These are phyloP conservation scores for Lecanicillium sp. DNA, from an alignment of 2,329 filamentous ascomycete genomes.

Conservation along the genomic window DNA sequence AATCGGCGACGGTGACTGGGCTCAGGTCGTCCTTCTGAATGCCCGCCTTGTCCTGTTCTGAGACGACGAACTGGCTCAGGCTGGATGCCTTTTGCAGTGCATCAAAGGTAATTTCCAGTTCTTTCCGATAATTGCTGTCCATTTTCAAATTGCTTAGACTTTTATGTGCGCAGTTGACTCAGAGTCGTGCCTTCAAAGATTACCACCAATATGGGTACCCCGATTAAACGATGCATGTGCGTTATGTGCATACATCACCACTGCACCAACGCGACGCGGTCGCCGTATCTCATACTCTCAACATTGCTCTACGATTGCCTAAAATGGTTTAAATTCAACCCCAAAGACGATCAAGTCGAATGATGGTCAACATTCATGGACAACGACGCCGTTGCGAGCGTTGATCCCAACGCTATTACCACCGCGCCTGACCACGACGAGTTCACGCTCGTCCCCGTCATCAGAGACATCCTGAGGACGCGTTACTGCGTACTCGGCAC, in stretches of 20 bases:
- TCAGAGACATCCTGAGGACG: constrained; percentile 43
- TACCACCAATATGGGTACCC: too few species aligned
- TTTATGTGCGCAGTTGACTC: background rate
- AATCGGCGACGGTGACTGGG: constrained; percentile 54
- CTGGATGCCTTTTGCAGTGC: constrained; percentile 40
- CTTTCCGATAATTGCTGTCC: constrained; percentile 37
- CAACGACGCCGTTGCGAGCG: constrained; percentile 13
- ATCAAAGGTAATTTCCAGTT: constrained; percentile 37
- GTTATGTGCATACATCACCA: constrained; percentile 8
- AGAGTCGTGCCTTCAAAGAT: background rate
- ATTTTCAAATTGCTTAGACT: constrained; percentile 22
- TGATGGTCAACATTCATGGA: constrained; percentile 16
- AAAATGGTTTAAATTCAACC: too few species aligned
- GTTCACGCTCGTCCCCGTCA: constrained; percentile 33
- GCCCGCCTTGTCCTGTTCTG: constrained; percentile 41
- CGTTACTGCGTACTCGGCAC: constrained; percentile 41
- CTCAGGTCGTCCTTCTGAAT: constrained; percentile 50
- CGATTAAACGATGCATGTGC: constrained; percentile 3
- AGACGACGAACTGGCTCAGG: constrained; percentile 44
- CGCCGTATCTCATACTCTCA: background rate
- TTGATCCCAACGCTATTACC: constrained; percentile 25
- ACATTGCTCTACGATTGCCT: background rate
- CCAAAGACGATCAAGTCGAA: background rate
- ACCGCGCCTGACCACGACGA: constrained; percentile 18
- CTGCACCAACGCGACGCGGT: background rate